Evolutionary conservation across 2,329 filamentous ascomycete species (phyloP), one percentile per base, ranked within the genome.

Genomic region (Talaromyces sp.): DNA sequence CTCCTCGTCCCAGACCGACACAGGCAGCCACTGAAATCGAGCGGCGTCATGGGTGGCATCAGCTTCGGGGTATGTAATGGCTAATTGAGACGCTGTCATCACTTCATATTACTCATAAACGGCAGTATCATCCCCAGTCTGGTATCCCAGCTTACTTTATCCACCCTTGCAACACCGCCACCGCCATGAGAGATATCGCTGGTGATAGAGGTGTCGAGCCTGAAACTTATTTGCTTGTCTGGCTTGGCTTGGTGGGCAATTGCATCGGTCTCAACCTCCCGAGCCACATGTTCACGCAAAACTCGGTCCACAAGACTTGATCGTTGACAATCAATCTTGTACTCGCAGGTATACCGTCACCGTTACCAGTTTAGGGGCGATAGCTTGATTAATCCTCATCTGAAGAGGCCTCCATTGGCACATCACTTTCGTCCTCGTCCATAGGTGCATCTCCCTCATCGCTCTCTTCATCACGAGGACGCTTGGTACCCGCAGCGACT

Each of bases 111-210:
- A 67, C 73, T 75, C 73, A 78, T 76, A 66, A 67, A 69, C 68
- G 64, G 73, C 77, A 94, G 87, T 88, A 96, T 75, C 92, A 98
- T 81, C 94, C 95, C 58, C 76, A 90, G 63, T 91, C 87, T 62
- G 89, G 89, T 59, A 76, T 88, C 62, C 91, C 92, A 47, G 85
- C 87, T 56, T 97, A 94, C 76, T 97, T 96, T 76, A 84, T 98
- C 68, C 95, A 99, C 78, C 94, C 95, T 28, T 98, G 95, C 77
- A 86, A 91, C 73, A 90, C 95, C 8, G 90, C 89, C 61, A 89
- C 94, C 66, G 90, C 90, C 58, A 90, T 98, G 84, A 81, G 81
- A 67, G 81, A 79, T 57, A 87, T 92, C 69, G 78, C 84, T 68
- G 70, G 74, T 14, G 68, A 69, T 56, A 68, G 67, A 61, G 65